A percentile compares a stretch with the other conserved stretches of the same genome.
phyloP scores from a whole-genome alignment of 371 early-diverging fungal species.

The Apophysomyces ossiformis region DNA sequence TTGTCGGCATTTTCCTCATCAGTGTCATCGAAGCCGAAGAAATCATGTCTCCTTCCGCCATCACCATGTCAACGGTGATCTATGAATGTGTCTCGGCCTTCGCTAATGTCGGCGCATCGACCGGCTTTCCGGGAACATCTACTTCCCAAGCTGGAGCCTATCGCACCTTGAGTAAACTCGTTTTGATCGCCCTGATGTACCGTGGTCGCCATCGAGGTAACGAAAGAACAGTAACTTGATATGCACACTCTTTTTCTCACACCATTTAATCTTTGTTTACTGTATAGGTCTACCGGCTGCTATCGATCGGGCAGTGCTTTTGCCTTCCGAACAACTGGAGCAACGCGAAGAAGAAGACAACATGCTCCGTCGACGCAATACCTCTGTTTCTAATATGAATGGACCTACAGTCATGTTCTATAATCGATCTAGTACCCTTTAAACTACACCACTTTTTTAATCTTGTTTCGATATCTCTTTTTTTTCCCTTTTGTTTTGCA shows the following conservation, averaged over 20 bases:
- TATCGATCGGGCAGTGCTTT: slow-evolving; percentile 51
- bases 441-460: slow-evolving; percentile 1
- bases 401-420: slow-evolving; percentile 18
- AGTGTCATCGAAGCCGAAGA: slow-evolving; percentile 35
- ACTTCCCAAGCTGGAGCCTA: slow-evolving; percentile 47
- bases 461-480: background rate
- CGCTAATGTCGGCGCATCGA: slow-evolving; percentile 46
- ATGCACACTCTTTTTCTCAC: too few species aligned
- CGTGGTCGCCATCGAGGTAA: slow-evolving; percentile 48
- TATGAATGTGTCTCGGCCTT: slow-evolving; percentile 52
- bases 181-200: slow-evolving; percentile 46
- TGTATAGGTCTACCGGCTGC: slow-evolving; percentile 43
- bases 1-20: slow-evolving; percentile 40
- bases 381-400: slow-evolving; percentile 22
- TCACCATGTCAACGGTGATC: slow-evolving; percentile 42
- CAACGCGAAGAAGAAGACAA: slow-evolving; percentile 23
- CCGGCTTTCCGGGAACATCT: slow-evolving; percentile 40
- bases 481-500: background rate
- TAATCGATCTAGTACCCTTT: slow-evolving; percentile 26
- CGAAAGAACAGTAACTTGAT: too few species aligned
- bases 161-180: slow-evolving; percentile 39
- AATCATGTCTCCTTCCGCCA: slow-evolving; percentile 44
- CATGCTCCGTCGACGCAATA: slow-evolving; percentile 23
- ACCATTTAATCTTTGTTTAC: too few species aligned
- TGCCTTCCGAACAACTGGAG: slow-evolving; percentile 43